Percentiles rank a stretch among this genome's conserved stretches.
phyloP scores from a whole-genome alignment of 2,329 filamentous ascomycete species.

The Curvularia verruculosa region DNA sequence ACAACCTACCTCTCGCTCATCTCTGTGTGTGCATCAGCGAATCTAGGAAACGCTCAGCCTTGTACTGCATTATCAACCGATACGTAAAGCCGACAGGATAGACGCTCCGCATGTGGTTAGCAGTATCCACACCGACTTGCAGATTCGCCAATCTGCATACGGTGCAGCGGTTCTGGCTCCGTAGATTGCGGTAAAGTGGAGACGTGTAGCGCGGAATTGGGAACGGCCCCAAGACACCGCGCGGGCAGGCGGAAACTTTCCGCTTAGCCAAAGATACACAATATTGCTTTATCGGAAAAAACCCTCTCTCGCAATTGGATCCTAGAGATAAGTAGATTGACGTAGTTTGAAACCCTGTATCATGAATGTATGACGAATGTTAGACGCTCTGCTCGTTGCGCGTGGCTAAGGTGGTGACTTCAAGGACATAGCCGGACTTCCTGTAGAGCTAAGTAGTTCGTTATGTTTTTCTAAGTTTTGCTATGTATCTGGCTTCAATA shows the following conservation, averaged over 20 bases:
- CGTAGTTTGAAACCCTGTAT: not conserved
- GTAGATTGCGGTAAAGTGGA: not conserved
- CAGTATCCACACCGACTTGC: not conserved
- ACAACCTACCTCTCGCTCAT: not conserved
- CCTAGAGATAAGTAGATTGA: not conserved
- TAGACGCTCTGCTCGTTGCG: not conserved
- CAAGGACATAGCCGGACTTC: not conserved
- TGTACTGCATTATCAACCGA: not conserved
- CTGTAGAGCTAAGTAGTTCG: not conserved
- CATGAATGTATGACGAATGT: not conserved
- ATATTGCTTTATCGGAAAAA: not conserved
- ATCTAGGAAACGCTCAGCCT: not conserved
- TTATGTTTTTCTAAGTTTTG: not conserved
- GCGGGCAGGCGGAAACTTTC: not conserved
- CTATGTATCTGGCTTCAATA: not conserved
- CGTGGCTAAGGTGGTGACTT: not conserved
- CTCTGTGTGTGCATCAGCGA: not conserved
- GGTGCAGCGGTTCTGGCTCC: not conserved
- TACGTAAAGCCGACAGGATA: not conserved
- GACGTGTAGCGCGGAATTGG: not conserved
- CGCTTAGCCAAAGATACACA: not conserved
- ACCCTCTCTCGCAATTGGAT: not conserved
- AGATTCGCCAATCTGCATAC: not conserved
- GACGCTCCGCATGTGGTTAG: not conserved
- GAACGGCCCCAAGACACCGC: not conserved